phyloP scores from a whole-genome alignment of 805 yeast species.

The Ogataea pilisensis region DNA sequence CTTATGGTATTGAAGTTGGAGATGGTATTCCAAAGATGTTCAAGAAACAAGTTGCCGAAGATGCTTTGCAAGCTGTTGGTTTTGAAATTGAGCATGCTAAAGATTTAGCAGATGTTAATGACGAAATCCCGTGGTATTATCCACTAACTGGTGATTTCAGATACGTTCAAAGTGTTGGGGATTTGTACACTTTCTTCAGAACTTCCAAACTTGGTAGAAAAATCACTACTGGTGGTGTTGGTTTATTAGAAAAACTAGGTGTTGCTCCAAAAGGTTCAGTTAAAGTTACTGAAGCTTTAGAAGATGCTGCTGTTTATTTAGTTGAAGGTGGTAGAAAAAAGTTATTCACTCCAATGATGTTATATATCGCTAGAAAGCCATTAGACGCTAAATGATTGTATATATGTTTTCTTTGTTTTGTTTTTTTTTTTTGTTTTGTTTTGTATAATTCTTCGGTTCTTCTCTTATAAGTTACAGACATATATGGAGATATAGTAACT shows the following conservation, averaged over 20 bases:
- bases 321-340: constrained; percentile 89
- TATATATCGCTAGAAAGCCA: constrained; percentile 87
- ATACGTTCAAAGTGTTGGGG: constrained; percentile 74
- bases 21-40: constrained; percentile 99
- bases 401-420: neutral
- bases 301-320: constrained; percentile 93
- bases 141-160: constrained; percentile 94
- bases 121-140: constrained; percentile 94
- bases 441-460: neutral
- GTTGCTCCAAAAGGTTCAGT: constrained; percentile 90
- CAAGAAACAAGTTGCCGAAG: constrained; percentile 75
- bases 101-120: constrained; percentile 81
- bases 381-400: constrained; percentile 18
- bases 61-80: constrained; percentile 83
- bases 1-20: constrained; percentile 96
- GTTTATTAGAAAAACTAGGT: constrained; percentile 77
- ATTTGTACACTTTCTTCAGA: constrained; percentile 80
- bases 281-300: constrained; percentile 88
- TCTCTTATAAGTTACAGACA: neutral
- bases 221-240: constrained; percentile 75
- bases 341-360: constrained; percentile 97
- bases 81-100: constrained; percentile 70
- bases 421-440: neutral
- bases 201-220: constrained; percentile 84
- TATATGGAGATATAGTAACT: no score